These are phyloP conservation scores for Brassica rapa DNA, from an alignment of 345 rosid species.

Conservation along the genomic window DNA sequence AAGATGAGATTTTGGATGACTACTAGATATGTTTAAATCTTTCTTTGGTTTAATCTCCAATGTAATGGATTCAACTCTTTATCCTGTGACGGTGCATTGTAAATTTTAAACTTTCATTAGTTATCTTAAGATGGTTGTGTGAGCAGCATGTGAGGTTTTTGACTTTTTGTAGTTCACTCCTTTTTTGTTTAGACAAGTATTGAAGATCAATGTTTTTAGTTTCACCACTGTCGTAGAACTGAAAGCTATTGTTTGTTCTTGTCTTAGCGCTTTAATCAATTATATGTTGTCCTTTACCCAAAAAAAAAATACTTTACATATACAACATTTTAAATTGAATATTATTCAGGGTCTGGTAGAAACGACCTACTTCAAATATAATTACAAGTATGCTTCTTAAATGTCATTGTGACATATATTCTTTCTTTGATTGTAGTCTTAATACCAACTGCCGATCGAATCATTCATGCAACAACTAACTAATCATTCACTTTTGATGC, in stretches of 20 bases:
- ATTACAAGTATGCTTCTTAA: too few species aligned
- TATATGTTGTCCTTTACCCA: neutral
- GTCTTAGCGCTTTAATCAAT: neutral
- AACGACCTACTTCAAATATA: too few species aligned
- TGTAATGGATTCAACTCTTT: conserved; percentile 2
- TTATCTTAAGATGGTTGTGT: conserved; percentile 9
- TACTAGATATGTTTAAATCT: conserved; percentile 19
- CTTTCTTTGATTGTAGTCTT: too few species aligned
- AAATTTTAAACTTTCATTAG: conserved; percentile 20
- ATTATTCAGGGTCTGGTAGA: neutral
- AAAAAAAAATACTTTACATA: too few species aligned
- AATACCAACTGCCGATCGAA: too few species aligned
- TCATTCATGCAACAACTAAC: neutral
- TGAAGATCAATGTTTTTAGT: neutral
- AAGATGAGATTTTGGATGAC: conserved; percentile 48
- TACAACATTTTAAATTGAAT: conserved; percentile 24
- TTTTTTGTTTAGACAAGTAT: neutral
- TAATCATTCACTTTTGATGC: conserved; percentile 2
- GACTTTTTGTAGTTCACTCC: neutral
- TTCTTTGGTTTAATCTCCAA: conserved; percentile 2
- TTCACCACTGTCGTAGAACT: neutral
- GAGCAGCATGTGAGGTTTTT: neutral
- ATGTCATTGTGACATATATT: too few species aligned
- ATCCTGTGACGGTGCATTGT: conserved; percentile 13
- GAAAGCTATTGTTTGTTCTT: too few species aligned